These are phyloP conservation scores for Nannochloropsis oceanica DNA, from an alignment of 108 stramenopile species.

Conservation along the genomic window DNA sequence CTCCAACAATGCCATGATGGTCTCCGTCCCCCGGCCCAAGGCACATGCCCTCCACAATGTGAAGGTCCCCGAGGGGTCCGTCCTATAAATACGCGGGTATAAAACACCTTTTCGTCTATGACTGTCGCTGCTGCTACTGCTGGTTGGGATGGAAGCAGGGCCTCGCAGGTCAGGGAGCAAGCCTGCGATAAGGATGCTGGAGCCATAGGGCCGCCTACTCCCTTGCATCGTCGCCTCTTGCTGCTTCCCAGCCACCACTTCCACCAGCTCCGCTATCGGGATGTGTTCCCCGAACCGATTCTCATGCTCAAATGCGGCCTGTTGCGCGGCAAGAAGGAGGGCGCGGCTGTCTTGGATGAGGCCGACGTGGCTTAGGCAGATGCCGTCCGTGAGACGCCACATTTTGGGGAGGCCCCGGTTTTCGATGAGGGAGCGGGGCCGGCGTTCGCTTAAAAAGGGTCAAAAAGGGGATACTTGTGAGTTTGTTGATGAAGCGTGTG, in stretches of 20 bases:
- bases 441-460: not conserved
- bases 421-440: not conserved
- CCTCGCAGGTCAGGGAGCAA: not conserved
- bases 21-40: not conserved
- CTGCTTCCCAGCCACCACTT: not conserved
- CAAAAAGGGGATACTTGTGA: not conserved
- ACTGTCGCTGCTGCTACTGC: no score
- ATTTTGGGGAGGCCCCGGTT: not conserved
- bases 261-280: not conserved
- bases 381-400: not conserved
- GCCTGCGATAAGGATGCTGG: not conserved
- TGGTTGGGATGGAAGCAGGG: not conserved
- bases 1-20: not conserved
- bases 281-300: not conserved
- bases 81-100: not conserved
- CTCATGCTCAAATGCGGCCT: not conserved
- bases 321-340: not conserved
- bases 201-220: not conserved
- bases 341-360: not conserved
- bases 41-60: not conserved
- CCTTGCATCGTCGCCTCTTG: not conserved
- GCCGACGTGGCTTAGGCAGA: not conserved
- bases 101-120: not conserved
- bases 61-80: not conserved
- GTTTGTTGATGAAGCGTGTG: no score